phyloP scores from a whole-genome alignment of 257 asterid species.

The Fraxinus excelsior region DNA sequence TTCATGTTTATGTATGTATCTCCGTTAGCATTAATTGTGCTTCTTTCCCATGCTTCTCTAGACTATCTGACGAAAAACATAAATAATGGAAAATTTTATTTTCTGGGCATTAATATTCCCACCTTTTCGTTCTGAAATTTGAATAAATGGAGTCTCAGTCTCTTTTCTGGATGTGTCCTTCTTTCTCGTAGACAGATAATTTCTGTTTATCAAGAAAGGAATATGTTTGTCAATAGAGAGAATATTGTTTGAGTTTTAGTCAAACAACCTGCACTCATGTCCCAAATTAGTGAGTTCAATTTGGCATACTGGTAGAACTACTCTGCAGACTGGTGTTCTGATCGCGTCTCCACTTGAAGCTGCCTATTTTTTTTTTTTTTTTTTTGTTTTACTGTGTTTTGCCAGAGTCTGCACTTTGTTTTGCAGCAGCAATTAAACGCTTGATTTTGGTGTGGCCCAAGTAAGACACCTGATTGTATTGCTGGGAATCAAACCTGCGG shows the following conservation, averaged over 20 bases:
- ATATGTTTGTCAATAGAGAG: conserved; percentile 3
- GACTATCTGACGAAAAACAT: neutral
- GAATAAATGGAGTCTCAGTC: neutral
- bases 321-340: neutral
- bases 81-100: neutral
- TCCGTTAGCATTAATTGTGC: neutral
- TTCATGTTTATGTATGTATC: neutral
- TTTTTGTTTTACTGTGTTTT: neutral
- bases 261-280: neutral
- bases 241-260: conserved; percentile 12
- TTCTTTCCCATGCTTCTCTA: neutral
- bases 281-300: neutral
- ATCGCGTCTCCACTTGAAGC: neutral
- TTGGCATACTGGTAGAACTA: neutral
- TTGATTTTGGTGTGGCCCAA: neutral
- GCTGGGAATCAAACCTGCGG: neutral
- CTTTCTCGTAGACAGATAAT: neutral
- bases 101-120: neutral
- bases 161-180: conserved; percentile 7
- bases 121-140: neutral
- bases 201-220: neutral
- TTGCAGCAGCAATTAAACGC: neutral
- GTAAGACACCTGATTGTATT: neutral
- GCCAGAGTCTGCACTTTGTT: neutral
- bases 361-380: neutral